Percentiles rank a stretch among this genome's conserved stretches.
Evolutionary conservation across 306 rosid genomes (phyloP).

Genomic region (Vigna trinervia): DNA sequence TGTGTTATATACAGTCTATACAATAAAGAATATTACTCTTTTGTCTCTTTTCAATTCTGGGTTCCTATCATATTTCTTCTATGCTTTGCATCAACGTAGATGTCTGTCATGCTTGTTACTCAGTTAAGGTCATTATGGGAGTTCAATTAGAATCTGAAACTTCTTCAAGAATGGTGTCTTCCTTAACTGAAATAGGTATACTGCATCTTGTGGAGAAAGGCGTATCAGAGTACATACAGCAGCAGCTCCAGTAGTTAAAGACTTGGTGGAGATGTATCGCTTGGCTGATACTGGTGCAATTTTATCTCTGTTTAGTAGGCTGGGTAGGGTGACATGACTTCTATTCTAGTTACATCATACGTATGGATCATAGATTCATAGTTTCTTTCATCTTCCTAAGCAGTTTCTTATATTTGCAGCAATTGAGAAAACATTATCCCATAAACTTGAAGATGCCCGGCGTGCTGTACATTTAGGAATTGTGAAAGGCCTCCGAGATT

Average conservation of each 20-base stretch:
- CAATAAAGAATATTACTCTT: too few species aligned
- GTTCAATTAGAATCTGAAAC: neutral
- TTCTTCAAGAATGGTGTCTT: slow-evolving; percentile 28
- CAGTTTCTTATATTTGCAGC: slow-evolving; percentile 68
- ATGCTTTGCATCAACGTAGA: neutral
- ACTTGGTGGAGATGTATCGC: slow-evolving; percentile 85
- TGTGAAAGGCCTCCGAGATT: slow-evolving; percentile 83
- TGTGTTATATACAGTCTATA: too few species aligned
- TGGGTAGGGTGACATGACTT: slow-evolving; percentile 56
- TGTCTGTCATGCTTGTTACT: slow-evolving; percentile 38
- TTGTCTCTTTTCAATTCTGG: too few species aligned
- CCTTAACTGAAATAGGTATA: slow-evolving; percentile 82
- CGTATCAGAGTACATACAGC: slow-evolving; percentile 95
- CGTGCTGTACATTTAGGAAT: slow-evolving; percentile 79
- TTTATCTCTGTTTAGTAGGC: slow-evolving; percentile 80
- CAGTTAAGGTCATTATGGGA: slow-evolving; percentile 10
- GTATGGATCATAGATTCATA: slow-evolving; percentile 41
- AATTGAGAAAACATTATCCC: slow-evolving; percentile 84
- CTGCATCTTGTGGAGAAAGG: slow-evolving; percentile 99
- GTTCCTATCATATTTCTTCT: neutral
- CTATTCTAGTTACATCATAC: slow-evolving; percentile 27
- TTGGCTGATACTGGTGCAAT: slow-evolving; percentile 92
- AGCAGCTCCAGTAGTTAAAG: slow-evolving; percentile 87
- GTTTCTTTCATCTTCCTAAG: slow-evolving; percentile 41
- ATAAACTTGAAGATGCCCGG: slow-evolving; percentile 91